Percentiles rank a stretch among this genome's conserved stretches.
Evolutionary conservation across 331 rosid species (phyloP).

Genomic region (Quercus phellos): DNA sequence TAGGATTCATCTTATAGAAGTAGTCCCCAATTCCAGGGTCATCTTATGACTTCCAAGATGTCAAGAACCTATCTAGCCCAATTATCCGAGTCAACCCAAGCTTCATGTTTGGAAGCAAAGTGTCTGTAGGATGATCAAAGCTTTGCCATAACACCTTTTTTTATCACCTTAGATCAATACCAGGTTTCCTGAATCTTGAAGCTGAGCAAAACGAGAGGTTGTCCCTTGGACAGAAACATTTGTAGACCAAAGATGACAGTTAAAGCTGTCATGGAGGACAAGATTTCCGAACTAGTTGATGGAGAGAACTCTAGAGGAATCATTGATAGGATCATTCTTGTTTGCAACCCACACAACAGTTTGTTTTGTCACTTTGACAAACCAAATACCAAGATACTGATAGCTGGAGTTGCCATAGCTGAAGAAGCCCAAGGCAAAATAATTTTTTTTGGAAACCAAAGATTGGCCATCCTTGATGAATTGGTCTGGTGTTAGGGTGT

Average conservation of each 20-base stretch:
- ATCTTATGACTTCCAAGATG: slow-evolving; percentile 38
- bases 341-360: slow-evolving; percentile 68
- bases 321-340: slow-evolving; percentile 45
- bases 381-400: slow-evolving; percentile 70
- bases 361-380: slow-evolving; percentile 12
- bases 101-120: slow-evolving; percentile 23
- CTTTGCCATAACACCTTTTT: slow-evolving; percentile 17
- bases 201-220: slow-evolving; percentile 1
- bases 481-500: slow-evolving; percentile 15
- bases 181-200: slow-evolving; percentile 39
- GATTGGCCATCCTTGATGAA: slow-evolving; percentile 42
- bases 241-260: slow-evolving; percentile 33
- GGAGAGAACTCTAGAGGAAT: slow-evolving; percentile 26
- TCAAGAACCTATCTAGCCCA: slow-evolving; percentile 24
- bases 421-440: slow-evolving; percentile 53
- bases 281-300: slow-evolving; percentile 37
- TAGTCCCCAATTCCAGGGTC: slow-evolving; percentile 32
- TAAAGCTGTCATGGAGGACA: slow-evolving; percentile 3
- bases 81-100: slow-evolving; percentile 26
- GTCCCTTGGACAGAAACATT: slow-evolving; percentile 3
- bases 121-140: slow-evolving; percentile 37
- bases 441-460: slow-evolving; percentile 24
- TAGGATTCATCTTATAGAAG: not conserved
- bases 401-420: slow-evolving; percentile 25
- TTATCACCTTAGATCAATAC: slow-evolving; percentile 18